phyloP scores from a whole-genome alignment of 257 asterid species.

The Fraxinus excelsior region DNA sequence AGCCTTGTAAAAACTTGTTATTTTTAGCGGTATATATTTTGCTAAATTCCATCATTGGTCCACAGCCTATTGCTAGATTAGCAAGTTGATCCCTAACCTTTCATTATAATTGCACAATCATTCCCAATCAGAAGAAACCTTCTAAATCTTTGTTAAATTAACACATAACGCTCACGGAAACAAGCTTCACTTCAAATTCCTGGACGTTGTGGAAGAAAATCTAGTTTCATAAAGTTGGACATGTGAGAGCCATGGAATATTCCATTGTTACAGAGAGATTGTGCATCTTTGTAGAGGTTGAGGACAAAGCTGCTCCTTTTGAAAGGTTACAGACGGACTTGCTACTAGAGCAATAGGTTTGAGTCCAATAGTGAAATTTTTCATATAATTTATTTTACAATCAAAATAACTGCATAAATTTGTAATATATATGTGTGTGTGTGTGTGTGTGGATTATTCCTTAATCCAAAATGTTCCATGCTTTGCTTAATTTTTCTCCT shows the following conservation, averaged over 20 bases:
- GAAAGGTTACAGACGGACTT: background rate
- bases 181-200: background rate
- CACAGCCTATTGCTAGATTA: background rate
- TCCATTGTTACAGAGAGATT: too few relatives aligned
- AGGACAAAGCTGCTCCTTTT: background rate
- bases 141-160: background rate
- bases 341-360: background rate
- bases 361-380: background rate
- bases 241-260: background rate
- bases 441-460: background rate
- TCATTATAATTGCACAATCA: background rate
- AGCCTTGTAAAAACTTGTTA: background rate
- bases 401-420: background rate
- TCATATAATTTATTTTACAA: background rate
- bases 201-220: background rate
- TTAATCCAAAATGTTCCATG: background rate
- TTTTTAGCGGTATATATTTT: background rate
- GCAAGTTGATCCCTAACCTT: background rate
- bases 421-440: background rate
- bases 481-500: background rate
- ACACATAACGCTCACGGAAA: background rate
- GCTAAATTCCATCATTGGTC: background rate
- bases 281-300: background rate
- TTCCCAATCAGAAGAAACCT: background rate
- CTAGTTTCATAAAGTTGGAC: background rate